Evolutionary conservation across 2,329 filamentous ascomycete species (phyloP), one percentile per base, ranked within the genome.

Genomic region (Biscogniauxia sp.): DNA sequence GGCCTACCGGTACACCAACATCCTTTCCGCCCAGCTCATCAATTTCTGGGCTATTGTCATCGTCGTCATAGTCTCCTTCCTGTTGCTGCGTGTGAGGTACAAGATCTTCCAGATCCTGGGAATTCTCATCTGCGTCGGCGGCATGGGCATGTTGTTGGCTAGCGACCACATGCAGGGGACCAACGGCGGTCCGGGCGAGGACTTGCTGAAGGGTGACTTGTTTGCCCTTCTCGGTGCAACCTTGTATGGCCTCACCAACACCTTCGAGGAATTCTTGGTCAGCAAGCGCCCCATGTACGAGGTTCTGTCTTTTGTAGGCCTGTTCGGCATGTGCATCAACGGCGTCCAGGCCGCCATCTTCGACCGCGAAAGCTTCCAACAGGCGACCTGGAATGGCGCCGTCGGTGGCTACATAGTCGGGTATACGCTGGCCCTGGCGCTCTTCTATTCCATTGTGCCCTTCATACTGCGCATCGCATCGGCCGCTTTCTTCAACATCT

Each of bases 1-100:
- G 55, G 95, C 94, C 5, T 99, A 98, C 80, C 85, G 90, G 61
- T 88, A 96, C 81, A 97, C 94, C 58, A 97, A 93, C 71, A 89
- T 97, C 69, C 84, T 98, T 54, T 95, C 90, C 20, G 93, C 93
- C 17, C 93, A 98, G 81, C 84, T 99, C 56, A 92, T 99, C 79
- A 97, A 97, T 82, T 98, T 98, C 80, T 98, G 94, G 94, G 91
- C 93, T 69, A 98, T 99, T 68, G 91, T 96, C 55, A 88, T 94
- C 64, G 95, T 99, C 20, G 92, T 98, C 20, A 73, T 90, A 63
- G 79, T 97, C 66, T 97, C 92, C 26, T 93, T 96, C 78, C 67
- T 88, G 65, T 81, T 97, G 69, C 85, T 99, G 60, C 84, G 83
- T 67, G 95, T 99, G 52, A 91, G 95, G 70, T 99, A 99, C 83